phyloP scores from a whole-genome alignment of 2,329 filamentous ascomycete genomes.

The Tympanopsis confertula region DNA sequence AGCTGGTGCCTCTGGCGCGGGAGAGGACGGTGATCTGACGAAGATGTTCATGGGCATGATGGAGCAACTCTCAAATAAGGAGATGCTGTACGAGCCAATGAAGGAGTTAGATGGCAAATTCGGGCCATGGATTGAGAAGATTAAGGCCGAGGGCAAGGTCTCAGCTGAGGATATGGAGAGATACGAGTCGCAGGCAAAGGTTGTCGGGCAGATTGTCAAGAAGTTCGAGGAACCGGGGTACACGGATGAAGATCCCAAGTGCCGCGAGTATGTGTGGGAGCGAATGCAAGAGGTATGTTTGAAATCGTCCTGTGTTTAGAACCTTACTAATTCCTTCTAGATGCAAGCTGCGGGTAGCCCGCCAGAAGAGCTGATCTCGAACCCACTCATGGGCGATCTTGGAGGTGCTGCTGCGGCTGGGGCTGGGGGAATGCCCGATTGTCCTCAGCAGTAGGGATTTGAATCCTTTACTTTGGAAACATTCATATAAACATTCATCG shows the following conservation, averaged over 20 bases:
- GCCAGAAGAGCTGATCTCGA: conserved; percentile 66
- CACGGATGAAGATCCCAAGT: conserved; percentile 66
- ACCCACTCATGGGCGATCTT: neutral
- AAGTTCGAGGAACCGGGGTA: conserved; percentile 80
- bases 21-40: conserved; percentile 73
- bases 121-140: conserved; percentile 75
- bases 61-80: conserved; percentile 96
- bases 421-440: neutral
- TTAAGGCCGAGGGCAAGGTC: conserved; percentile 44
- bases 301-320: neutral
- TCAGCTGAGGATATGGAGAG: conserved; percentile 63
- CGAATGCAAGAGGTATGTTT: conserved; percentile 83
- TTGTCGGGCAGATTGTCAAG: conserved; percentile 76
- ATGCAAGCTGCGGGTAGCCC: conserved; percentile 95
- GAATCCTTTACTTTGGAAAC: neutral
- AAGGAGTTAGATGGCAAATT: conserved; percentile 92
- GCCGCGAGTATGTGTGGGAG: conserved; percentile 88
- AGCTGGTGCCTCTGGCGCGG: conserved; percentile 40
- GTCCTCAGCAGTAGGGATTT: neutral
- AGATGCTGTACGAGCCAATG: conserved; percentile 97
- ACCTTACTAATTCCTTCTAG: conserved; percentile 29
- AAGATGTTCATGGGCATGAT: conserved; percentile 97
- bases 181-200: conserved; percentile 67
- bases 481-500: neutral
- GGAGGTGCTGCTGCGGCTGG: neutral